phyloP scores from a whole-genome alignment of 2,329 filamentous ascomycete species.

The Exophiala alcalophila region DNA sequence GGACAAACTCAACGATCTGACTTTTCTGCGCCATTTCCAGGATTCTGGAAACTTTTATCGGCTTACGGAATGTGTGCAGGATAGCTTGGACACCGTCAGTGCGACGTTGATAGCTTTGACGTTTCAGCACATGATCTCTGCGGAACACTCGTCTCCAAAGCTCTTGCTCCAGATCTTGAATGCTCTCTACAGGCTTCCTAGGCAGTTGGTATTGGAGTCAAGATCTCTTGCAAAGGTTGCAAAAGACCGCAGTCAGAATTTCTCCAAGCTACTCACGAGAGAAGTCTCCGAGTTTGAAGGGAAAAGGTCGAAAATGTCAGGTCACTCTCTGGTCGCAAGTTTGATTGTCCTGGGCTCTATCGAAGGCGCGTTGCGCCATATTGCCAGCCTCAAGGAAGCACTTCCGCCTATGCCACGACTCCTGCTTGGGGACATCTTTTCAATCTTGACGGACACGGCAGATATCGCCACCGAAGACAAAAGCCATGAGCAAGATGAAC shows the following conservation, averaged over 20 bases:
- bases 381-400: conserved; percentile 17
- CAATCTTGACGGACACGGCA: conserved; percentile 8
- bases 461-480: not conserved
- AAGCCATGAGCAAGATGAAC: conserved; percentile 4
- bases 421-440: conserved; percentile 14
- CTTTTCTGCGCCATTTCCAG: conserved; percentile 56
- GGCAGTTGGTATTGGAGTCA: conserved; percentile 15
- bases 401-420: conserved; percentile 9
- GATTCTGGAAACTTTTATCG: conserved; percentile 69
- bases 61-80: conserved; percentile 61
- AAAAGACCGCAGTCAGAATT: conserved; percentile 27
- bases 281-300: conserved; percentile 25
- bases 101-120: conserved; percentile 20
- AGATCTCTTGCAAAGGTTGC: conserved; percentile 21
- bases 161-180: conserved; percentile 15
- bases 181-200: conserved; percentile 18
- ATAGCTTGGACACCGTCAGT: conserved; percentile 53
- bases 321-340: conserved; percentile 5
- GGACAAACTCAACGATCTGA: conserved; percentile 47
- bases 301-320: conserved; percentile 1
- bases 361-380: conserved; percentile 25
- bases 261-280: conserved; percentile 23
- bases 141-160: conserved; percentile 18
- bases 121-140: conserved; percentile 19
- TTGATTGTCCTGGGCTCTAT: conserved; percentile 19